A percentile compares a stretch with the other conserved stretches of the same genome.
phyloP scores from a whole-genome alignment of 1,139 yeast species.

The Yueomyces sp. region DNA sequence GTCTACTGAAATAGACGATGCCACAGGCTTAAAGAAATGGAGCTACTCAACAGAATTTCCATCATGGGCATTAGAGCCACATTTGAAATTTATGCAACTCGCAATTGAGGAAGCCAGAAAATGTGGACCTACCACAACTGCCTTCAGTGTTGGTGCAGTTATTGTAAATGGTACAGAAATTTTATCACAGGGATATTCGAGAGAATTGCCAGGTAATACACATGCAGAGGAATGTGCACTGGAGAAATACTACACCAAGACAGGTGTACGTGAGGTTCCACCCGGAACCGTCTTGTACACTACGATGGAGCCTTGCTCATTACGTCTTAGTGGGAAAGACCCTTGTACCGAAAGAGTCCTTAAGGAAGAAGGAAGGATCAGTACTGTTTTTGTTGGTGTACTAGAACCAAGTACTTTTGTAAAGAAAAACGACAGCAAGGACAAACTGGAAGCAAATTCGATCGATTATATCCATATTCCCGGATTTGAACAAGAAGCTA shows the following conservation, averaged over 20 bases:
- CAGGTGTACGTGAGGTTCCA: slow-evolving; percentile 43
- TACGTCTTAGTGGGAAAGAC: slow-evolving; percentile 74
- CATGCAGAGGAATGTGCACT: slow-evolving; percentile 97
- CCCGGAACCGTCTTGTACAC: slow-evolving; percentile 76
- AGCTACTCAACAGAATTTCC: slow-evolving; percentile 70
- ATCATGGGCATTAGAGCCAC: slow-evolving; percentile 67
- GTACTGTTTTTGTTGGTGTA: slow-evolving; percentile 82
- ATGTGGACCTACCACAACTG: slow-evolving; percentile 75
- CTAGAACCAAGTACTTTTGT: slow-evolving; percentile 85
- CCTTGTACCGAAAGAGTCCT: slow-evolving; percentile 82
- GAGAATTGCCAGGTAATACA: slow-evolving; percentile 90
- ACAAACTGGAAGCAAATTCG: slow-evolving; percentile 39
- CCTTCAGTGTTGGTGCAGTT: slow-evolving; percentile 90
- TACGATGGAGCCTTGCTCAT: slow-evolving; percentile 96
- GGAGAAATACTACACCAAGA: slow-evolving; percentile 45
- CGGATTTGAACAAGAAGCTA: slow-evolving; percentile 67
- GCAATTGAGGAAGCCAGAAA: slow-evolving; percentile 72
- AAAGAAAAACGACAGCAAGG: slow-evolving; percentile 54
- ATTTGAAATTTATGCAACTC: slow-evolving; percentile 25
- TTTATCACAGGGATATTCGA: slow-evolving; percentile 69
- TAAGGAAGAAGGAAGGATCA: slow-evolving; percentile 36
- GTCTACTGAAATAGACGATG: slow-evolving; percentile 31
- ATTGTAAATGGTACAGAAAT: slow-evolving; percentile 55
- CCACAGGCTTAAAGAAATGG: slow-evolving; percentile 36
- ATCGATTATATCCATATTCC: slow-evolving; percentile 70